Evolutionary conservation across 2,329 filamentous ascomycete species (phyloP).

Genomic region (Cryphonectria nitschkei): DNA sequence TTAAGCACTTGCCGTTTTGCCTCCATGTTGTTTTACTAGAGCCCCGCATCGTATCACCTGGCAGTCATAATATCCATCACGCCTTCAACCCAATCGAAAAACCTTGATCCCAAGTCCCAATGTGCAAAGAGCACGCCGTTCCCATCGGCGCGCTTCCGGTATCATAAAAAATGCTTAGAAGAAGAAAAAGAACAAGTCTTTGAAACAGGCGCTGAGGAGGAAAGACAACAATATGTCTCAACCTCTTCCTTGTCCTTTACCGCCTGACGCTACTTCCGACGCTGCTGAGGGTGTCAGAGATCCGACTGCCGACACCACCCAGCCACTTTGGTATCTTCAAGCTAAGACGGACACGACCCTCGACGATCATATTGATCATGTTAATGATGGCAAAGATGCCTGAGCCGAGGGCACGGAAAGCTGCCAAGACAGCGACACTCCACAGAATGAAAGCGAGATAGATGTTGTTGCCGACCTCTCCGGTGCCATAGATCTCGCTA

Average conservation of each 20-base stretch:
- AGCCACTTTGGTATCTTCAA: constrained; percentile 59
- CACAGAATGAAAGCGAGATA: constrained; percentile 95
- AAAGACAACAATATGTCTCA: background rate
- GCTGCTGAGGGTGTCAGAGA: constrained; percentile 55
- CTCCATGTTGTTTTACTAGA: background rate
- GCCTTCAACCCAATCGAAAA: background rate
- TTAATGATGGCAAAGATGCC: constrained; percentile 84
- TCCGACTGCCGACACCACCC: constrained; percentile 47
- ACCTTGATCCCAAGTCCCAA: background rate
- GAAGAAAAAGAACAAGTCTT: background rate
- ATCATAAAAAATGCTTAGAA: constrained; percentile 14
- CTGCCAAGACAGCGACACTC: constrained; percentile 81
- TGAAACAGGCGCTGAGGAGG: background rate
- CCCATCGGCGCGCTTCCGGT: constrained; percentile 1
- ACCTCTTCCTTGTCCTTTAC: constrained; percentile 30
- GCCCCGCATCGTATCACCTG: background rate
- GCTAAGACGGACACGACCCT: constrained; percentile 73
- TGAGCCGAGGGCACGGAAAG: constrained; percentile 85
- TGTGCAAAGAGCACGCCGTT: constrained; percentile 13
- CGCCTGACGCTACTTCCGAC: constrained; percentile 49
- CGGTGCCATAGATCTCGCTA: constrained; percentile 78
- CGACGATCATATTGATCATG: constrained; percentile 79
- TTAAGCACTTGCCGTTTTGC: background rate
- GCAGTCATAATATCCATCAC: constrained; percentile 7
- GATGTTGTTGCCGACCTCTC: constrained; percentile 76